A percentile compares a stretch with the other conserved stretches of the same genome.
Conservation (phyloP, 352 stramenopile genomes). For the Globisporangium megalacanthum region DNA sequence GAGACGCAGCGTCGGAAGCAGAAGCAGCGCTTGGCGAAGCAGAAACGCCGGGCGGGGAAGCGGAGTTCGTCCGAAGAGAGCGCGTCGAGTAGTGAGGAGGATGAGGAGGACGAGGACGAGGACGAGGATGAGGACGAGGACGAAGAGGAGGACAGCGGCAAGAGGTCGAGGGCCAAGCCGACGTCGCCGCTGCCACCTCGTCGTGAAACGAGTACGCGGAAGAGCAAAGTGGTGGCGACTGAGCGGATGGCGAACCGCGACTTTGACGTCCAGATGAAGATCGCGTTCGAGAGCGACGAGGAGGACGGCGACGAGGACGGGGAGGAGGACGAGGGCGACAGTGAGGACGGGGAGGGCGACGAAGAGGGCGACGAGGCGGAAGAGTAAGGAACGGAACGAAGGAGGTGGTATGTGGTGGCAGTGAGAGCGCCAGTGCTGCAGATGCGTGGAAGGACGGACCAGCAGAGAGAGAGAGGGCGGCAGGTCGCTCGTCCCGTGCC, state of each 20-base stretch:
- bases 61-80: constrained; percentile 24
- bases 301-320: constrained; percentile 30
- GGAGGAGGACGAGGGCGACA: constrained; percentile 8
- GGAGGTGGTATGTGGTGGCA: neutral
- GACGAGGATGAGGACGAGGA: constrained; percentile 7
- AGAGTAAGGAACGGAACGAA: too few species aligned
- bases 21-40: constrained; percentile 29
- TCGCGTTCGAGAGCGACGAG: constrained; percentile 39
- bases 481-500: too few species aligned
- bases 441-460: too few species aligned
- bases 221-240: constrained; percentile 52
- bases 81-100: constrained; percentile 19
- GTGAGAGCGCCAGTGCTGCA: neutral
- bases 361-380: neutral
- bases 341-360: constrained; percentile 9
- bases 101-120: constrained; percentile 18
- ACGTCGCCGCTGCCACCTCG: constrained; percentile 6
- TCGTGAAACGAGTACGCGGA: constrained; percentile 38
- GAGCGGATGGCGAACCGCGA: constrained; percentile 56
- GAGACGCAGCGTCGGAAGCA: constrained; percentile 29
- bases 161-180: constrained; percentile 11
- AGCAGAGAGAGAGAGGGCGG: too few species aligned
- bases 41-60: constrained; percentile 18
- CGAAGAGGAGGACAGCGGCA: constrained; percentile 3
- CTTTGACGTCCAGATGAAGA: constrained; percentile 52